These are phyloP conservation scores for Ramaria sp. DNA, from an alignment of 768 basidiomycete species.

Conservation along the genomic window DNA sequence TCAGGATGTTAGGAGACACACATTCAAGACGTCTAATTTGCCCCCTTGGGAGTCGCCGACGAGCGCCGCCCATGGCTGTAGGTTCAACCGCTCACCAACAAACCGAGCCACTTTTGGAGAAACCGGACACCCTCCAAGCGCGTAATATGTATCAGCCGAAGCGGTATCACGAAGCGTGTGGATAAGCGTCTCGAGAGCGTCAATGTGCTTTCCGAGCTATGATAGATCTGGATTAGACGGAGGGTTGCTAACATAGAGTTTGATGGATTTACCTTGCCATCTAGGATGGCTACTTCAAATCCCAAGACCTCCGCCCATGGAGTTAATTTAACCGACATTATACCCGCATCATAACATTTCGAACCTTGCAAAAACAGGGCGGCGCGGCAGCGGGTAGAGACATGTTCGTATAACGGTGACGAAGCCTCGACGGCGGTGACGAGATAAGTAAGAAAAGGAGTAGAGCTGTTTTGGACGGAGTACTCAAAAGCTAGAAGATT, in stretches of 20 bases:
- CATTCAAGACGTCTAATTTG: conserved; percentile 68
- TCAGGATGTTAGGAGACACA: conserved; percentile 30
- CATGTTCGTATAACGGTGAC: conserved; percentile 25
- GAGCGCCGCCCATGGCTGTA: conserved; percentile 46
- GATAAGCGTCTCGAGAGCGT: conserved; percentile 58
- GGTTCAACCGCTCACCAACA: conserved; percentile 36
- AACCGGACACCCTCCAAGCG: conserved; percentile 66
- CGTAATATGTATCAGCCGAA: conserved; percentile 82
- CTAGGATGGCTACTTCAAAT: conserved; percentile 68
- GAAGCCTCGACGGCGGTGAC: neutral
- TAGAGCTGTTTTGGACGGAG: neutral
- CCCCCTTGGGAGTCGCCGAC: conserved; percentile 59
- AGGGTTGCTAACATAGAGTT: neutral
- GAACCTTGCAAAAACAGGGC: conserved; percentile 78
- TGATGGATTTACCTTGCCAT: conserved; percentile 52
- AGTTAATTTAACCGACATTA: conserved; percentile 32
- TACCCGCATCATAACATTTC: conserved; percentile 46
- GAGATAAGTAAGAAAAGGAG: conserved; percentile 3
- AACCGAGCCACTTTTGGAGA: conserved; percentile 42
- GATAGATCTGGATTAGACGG: conserved; percentile 6
- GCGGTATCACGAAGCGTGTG: conserved; percentile 58
- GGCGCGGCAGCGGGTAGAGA: conserved; percentile 61
- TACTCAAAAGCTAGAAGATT: neutral
- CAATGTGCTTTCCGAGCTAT: conserved; percentile 45
- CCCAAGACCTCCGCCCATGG: conserved; percentile 42